Evolutionary conservation across 371 early-diverging fungal genomes (phyloP).

Genomic region (Mortierella polycephala): DNA sequence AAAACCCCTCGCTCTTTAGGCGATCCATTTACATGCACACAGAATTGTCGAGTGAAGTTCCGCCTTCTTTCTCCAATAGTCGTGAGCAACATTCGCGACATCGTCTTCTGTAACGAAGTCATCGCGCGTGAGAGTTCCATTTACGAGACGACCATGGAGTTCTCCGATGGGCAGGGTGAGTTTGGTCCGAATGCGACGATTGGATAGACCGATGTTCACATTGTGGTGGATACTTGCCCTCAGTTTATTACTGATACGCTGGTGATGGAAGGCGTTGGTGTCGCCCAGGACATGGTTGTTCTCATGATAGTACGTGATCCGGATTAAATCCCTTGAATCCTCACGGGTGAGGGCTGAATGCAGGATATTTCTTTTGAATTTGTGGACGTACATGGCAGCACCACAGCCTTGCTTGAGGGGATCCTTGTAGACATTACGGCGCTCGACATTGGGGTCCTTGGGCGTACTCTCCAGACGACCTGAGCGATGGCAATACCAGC

Average conservation of each 20-base stretch:
- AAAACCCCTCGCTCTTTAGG: neutral
- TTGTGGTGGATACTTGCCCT: neutral
- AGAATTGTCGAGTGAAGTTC: too few species aligned
- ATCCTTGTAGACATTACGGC: too few species aligned
- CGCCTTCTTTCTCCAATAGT: neutral
- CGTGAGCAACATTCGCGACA: neutral
- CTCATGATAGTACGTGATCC: constrained; percentile 9
- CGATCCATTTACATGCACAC: neutral
- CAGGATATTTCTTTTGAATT: too few species aligned
- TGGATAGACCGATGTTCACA: constrained; percentile 2
- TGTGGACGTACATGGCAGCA: too few species aligned
- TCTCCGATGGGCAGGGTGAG: neutral
- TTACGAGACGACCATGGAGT: neutral
- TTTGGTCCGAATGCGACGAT: constrained; percentile 3
- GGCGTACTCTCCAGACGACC: too few species aligned
- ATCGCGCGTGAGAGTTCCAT: neutral
- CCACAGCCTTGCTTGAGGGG: too few species aligned
- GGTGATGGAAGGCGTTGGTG: neutral
- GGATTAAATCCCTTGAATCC: neutral
- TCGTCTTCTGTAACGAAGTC: neutral
- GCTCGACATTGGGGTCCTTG: too few species aligned
- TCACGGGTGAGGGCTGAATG: too few species aligned
- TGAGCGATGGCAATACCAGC: too few species aligned
- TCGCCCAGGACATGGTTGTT: constrained; percentile 6
- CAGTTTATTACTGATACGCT: neutral